Evolutionary conservation across 108 stramenopile genomes (phyloP).

Genomic region (Discostella stelligeroides): DNA sequence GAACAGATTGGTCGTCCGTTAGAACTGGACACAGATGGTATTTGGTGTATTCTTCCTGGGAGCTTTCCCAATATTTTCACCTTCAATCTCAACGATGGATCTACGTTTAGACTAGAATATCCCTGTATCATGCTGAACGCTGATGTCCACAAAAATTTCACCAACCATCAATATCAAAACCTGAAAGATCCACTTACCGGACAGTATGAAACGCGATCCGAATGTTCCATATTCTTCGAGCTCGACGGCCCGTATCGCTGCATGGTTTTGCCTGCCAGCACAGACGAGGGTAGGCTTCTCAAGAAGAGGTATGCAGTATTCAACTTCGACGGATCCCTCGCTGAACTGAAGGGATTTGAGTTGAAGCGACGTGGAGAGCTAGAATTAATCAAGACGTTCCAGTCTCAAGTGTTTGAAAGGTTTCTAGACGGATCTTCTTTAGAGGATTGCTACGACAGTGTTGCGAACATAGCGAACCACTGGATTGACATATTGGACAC

Average conservation of each 20-base stretch:
- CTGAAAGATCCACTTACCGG: conserved; percentile 83
- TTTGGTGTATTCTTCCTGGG: conserved; percentile 99
- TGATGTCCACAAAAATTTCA: conserved; percentile 97
- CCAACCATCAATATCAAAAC: conserved; percentile 98
- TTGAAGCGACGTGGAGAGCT: conserved; percentile 99
- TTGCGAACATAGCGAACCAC: conserved; percentile 96
- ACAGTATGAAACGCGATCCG: conserved; percentile 90
- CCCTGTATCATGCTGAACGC: conserved; percentile 99
- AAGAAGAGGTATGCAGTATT: conserved; percentile 99
- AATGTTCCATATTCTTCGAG: conserved; percentile 99
- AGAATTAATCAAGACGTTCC: conserved; percentile 99
- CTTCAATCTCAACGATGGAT: conserved; percentile 78
- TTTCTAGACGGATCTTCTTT: conserved; percentile 92
- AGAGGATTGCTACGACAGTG: conserved; percentile 92
- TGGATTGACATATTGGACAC: conserved; percentile 99
- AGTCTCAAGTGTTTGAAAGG: conserved; percentile 95
- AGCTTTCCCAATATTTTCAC: conserved; percentile 95
- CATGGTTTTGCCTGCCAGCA: conserved; percentile 98
- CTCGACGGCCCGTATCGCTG: conserved; percentile 98
- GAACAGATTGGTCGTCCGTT: conserved; percentile 98
- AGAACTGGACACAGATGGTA: conserved; percentile 99
- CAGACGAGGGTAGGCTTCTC: conserved; percentile 98
- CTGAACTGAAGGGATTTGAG: conserved; percentile 99
- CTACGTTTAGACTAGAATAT: conserved; percentile 89
- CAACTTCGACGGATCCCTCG: conserved; percentile 97